A percentile compares a stretch with the other conserved stretches of the same genome.
Conservation (phyloP, 2,329 filamentous ascomycete genomes). For the Cytospora leucostoma region DNA sequence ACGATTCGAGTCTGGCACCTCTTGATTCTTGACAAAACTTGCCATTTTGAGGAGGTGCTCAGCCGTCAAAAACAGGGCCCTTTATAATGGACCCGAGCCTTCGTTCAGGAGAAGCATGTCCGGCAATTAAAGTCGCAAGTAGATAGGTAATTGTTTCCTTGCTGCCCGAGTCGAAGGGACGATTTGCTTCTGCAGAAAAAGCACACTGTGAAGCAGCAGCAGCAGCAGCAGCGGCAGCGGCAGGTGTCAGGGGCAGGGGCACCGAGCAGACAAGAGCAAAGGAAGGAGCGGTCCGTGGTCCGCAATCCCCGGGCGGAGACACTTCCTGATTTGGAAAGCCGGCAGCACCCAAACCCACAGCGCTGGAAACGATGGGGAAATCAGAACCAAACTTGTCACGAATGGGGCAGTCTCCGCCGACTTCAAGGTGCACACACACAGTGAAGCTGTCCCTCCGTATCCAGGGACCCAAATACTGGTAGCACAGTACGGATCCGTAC, state of each 20-base stretch:
- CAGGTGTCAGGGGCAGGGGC: not conserved
- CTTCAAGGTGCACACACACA: not conserved
- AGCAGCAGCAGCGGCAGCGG: not conserved
- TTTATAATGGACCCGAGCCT: not conserved
- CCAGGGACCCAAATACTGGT: no score
- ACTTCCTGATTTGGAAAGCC: slow-evolving; percentile 12
- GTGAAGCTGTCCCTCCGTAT: not conserved
- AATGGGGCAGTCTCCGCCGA: not conserved
- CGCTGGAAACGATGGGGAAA: slow-evolving; percentile 5
- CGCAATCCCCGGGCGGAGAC: slow-evolving; percentile 15
- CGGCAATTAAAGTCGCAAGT: no score
- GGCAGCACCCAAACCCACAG: slow-evolving; percentile 17
- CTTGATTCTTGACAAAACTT: not conserved
- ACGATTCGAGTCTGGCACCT: no score
- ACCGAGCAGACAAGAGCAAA: not conserved
- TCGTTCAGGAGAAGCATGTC: not conserved
- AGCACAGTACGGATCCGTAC: no score
- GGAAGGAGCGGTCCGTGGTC: not conserved
- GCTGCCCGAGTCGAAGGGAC: no score
- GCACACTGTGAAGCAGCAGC: not conserved
- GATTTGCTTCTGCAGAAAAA: no score
- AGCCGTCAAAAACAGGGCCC: no score
- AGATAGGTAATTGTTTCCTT: no score
- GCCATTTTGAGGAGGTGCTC: not conserved
- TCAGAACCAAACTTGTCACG: not conserved